phyloP scores from a whole-genome alignment of 257 asterid genomes.

The Thymus quinquecostatus region DNA sequence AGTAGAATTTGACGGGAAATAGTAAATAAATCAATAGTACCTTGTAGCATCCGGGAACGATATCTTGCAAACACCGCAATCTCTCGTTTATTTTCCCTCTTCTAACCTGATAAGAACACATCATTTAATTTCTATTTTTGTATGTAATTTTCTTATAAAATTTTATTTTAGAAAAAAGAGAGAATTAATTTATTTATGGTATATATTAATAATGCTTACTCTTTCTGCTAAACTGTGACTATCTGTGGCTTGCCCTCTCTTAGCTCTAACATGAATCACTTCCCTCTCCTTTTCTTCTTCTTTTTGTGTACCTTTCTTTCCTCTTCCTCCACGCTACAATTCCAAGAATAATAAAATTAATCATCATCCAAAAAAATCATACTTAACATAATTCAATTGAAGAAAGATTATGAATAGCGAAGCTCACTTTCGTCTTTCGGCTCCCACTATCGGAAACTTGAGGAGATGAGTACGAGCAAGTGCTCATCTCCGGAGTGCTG shows the following conservation, averaged over 20 bases:
- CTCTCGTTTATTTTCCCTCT: slow-evolving; percentile 87
- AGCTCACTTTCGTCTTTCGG: slow-evolving; percentile 44
- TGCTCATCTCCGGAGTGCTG: slow-evolving; percentile 29
- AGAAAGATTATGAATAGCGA: not conserved
- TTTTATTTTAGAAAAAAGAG: too few relatives aligned
- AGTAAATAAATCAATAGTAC: not conserved
- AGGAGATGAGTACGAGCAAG: slow-evolving; percentile 59
- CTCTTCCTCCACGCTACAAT: slow-evolving; percentile 48
- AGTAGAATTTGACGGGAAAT: too few relatives aligned
- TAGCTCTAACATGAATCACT: slow-evolving; percentile 93
- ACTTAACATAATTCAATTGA: not conserved
- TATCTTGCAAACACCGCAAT: slow-evolving; percentile 80
- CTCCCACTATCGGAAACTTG: slow-evolving; percentile 45
- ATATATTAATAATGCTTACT: slow-evolving; percentile 37
- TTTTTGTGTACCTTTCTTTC: slow-evolving; percentile 47
- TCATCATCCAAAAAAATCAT: not conserved
- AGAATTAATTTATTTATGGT: too few relatives aligned
- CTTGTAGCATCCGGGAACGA: slow-evolving; percentile 96
- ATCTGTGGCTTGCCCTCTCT: slow-evolving; percentile 92
- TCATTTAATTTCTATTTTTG: not conserved
- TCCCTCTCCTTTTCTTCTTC: slow-evolving; percentile 54
- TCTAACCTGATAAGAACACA: slow-evolving; percentile 56
- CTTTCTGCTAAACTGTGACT: slow-evolving; percentile 97
- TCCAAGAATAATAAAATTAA: not conserved
- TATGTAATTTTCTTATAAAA: too few relatives aligned